Evolutionary conservation across 2,329 filamentous ascomycete species (phyloP).

Genomic region (Colletotrichum sublineola): DNA sequence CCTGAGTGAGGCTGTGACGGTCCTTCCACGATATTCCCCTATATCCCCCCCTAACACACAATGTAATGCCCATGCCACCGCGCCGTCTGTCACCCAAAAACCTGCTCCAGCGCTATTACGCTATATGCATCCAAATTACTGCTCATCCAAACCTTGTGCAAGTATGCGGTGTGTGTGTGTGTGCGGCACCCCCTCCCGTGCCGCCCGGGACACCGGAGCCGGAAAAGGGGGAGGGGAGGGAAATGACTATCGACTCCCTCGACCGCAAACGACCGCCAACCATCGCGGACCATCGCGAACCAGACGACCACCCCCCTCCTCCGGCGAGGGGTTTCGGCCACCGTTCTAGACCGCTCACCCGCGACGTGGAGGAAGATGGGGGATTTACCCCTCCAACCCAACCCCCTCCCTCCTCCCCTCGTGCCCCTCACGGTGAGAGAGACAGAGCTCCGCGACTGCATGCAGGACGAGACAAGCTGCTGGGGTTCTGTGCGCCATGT

Average conservation of each 20-base stretch:
- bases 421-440: neutral
- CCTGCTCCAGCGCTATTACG: neutral
- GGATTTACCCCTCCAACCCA: neutral
- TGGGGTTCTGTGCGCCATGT: neutral
- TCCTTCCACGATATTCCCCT: neutral
- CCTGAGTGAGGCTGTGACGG: slow-evolving; percentile 35
- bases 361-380: slow-evolving; percentile 15
- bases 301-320: slow-evolving; percentile 8
- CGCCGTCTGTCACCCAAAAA: neutral
- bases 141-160: slow-evolving; percentile 15
- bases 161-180: neutral
- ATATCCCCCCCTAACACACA: neutral
- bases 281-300: slow-evolving; percentile 2
- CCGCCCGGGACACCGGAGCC: slow-evolving; percentile 35
- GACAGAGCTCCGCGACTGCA: neutral
- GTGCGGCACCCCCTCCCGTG: slow-evolving; percentile 18
- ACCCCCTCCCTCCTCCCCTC: neutral
- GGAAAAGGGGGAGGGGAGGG: neutral
- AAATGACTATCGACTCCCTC: neutral
- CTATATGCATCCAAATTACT: slow-evolving; percentile 1
- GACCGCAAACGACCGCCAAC: neutral
- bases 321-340: neutral
- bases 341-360: slow-evolving; percentile 22
- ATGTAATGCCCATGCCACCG: neutral
- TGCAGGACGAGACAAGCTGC: neutral